phyloP scores from a whole-genome alignment of 345 rosid genomes.

The Clarkia xantiana region DNA sequence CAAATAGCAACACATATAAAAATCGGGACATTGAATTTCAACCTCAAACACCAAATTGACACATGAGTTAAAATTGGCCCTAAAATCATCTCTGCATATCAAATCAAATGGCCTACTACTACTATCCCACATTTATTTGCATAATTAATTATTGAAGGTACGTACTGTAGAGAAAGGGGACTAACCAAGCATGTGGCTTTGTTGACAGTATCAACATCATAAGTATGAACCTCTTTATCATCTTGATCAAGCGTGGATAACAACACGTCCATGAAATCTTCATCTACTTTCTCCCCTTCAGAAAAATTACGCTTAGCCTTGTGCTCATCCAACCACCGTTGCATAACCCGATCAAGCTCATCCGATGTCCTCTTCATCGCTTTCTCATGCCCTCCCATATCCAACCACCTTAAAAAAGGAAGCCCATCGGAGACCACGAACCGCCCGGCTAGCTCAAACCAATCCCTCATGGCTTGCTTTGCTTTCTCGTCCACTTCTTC shows the following conservation, averaged over 20 bases:
- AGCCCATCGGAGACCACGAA: slow-evolving; percentile 15
- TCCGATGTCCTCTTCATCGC: slow-evolving; percentile 13
- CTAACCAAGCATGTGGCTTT: slow-evolving; percentile 19
- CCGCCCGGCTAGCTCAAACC: slow-evolving; percentile 10
- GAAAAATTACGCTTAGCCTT: slow-evolving; percentile 3
- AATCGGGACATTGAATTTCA: too few species aligned
- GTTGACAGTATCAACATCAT: slow-evolving; percentile 15
- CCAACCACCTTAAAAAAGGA: slow-evolving; percentile 24
- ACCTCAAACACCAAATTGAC: too few species aligned
- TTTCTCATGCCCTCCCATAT: slow-evolving; percentile 18
- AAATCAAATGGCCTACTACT: too few species aligned
- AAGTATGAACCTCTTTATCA: slow-evolving; percentile 1
- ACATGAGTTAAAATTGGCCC: too few species aligned
- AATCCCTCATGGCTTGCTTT: slow-evolving; percentile 9
- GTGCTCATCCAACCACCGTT: slow-evolving; percentile 18
- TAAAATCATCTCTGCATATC: too few species aligned
- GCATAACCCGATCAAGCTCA: slow-evolving; percentile 12
- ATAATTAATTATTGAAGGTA: too few species aligned
- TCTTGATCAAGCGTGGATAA: slow-evolving; percentile 10
- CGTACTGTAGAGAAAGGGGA: too few species aligned
- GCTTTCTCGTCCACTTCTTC: background rate
- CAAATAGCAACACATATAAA: too few species aligned
- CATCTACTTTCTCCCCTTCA: background rate
- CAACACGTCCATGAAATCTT: slow-evolving; percentile 24
- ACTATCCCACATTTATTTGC: too few species aligned